Percentiles rank a stretch among this genome's conserved stretches.
Evolutionary conservation across 495 filamentous ascomycete genomes (phyloP).

Genomic region (Viridothelium virens): DNA sequence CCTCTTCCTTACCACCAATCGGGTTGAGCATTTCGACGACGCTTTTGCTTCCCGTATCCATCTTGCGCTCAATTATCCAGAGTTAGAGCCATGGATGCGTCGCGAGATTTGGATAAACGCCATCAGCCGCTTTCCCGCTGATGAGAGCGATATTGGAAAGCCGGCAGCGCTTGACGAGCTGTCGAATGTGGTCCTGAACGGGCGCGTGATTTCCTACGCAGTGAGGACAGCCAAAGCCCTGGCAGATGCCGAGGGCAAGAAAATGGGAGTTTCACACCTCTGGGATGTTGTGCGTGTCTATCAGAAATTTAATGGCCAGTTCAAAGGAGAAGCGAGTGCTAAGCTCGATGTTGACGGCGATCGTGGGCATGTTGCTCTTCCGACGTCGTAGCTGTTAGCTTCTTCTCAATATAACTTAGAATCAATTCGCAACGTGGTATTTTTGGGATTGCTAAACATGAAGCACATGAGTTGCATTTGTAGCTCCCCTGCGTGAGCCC

Average conservation of each 20-base stretch:
- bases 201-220: constrained; percentile 6
- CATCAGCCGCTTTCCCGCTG: constrained; percentile 52
- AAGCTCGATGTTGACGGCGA: background rate
- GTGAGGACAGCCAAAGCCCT: constrained; percentile 11
- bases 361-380: background rate
- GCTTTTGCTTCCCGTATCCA: constrained; percentile 61
- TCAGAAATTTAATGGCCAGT: constrained; percentile 1
- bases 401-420: too few species aligned
- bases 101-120: constrained; percentile 80
- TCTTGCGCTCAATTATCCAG: constrained; percentile 67
- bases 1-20: constrained; percentile 72
- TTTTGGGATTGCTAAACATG: too few species aligned
- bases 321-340: background rate
- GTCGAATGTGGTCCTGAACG: constrained; percentile 2
- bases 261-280: background rate
- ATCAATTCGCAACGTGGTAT: too few species aligned
- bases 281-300: constrained; percentile 7
- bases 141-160: background rate
- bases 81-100: constrained; percentile 63
- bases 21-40: constrained; percentile 62
- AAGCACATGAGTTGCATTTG: too few species aligned
- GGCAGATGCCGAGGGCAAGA: constrained; percentile 1
- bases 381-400: too few species aligned
- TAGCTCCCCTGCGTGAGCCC: too few species aligned
- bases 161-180: constrained; percentile 30